Conservation (phyloP, 305 asterid species). For the Fraxinus ornus region DNA sequence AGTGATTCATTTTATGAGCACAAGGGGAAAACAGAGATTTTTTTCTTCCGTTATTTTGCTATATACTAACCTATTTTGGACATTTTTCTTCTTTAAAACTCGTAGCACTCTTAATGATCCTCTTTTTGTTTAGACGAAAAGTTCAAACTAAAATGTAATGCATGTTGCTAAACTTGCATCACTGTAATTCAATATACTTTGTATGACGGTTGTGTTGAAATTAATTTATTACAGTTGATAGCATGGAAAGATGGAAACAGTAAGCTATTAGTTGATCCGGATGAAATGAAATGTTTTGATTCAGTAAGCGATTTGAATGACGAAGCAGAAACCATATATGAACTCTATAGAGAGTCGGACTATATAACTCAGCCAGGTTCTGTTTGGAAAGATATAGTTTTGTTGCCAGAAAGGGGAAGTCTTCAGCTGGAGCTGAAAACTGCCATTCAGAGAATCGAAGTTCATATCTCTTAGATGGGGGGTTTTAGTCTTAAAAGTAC, state of each 20-base stretch:
- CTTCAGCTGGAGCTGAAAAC: slow-evolving; percentile 57
- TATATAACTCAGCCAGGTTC: slow-evolving; percentile 40
- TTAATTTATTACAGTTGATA: slow-evolving; percentile 51
- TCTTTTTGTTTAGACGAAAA: neutral
- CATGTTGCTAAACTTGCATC: neutral
- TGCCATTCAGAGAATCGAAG: slow-evolving; percentile 54
- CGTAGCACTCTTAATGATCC: neutral
- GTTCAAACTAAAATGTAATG: neutral
- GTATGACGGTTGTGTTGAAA: neutral
- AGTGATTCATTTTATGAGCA: neutral
- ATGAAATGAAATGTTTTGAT: slow-evolving; percentile 55
- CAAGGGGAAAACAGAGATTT: neutral
- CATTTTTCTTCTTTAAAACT: neutral
- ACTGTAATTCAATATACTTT: neutral
- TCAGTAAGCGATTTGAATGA: slow-evolving; percentile 58
- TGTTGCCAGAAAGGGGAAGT: slow-evolving; percentile 43
- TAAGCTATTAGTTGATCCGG: slow-evolving; percentile 61
- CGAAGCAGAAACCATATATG: slow-evolving; percentile 71
- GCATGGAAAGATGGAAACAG: slow-evolving; percentile 90
- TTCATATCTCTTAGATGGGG: slow-evolving; percentile 16
- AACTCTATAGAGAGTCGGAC: slow-evolving; percentile 46
- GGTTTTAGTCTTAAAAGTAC: neutral
- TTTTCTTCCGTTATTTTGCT: neutral
- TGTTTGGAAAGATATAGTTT: slow-evolving; percentile 64
- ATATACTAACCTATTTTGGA: neutral